Conservation (phyloP, 805 yeast genomes). For the Pachysolen tannophilus region DNA sequence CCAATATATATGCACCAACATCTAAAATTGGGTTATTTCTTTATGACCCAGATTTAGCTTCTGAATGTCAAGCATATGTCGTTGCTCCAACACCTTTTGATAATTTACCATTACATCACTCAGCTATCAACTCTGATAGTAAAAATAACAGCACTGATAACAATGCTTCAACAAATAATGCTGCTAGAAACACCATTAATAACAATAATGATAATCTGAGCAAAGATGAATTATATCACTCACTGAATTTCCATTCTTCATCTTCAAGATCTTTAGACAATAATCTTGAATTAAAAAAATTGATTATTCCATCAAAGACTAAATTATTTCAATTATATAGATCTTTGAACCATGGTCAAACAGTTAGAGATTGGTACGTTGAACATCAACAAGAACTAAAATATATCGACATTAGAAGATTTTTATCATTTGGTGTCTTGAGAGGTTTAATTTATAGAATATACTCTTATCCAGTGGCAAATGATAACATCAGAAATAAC, state of each 20-base stretch:
- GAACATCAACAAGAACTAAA: constrained; percentile 51
- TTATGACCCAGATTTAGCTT: constrained; percentile 55
- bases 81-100: constrained; percentile 32
- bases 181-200: constrained; percentile 1
- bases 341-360: constrained; percentile 69
- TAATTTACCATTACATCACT: constrained; percentile 24
- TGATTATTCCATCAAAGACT: constrained; percentile 50
- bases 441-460: constrained; percentile 79
- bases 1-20: constrained; percentile 84
- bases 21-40: constrained; percentile 65
- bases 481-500: neutral
- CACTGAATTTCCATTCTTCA: constrained; percentile 4
- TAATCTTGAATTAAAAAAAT: constrained; percentile 8
- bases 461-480: constrained; percentile 60
- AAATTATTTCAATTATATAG: constrained; percentile 66
- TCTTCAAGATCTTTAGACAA: neutral
- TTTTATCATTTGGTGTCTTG: constrained; percentile 79
- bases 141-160: constrained; percentile 6
- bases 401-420: constrained; percentile 74
- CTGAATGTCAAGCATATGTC: constrained; percentile 82
- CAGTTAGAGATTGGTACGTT: constrained; percentile 74
- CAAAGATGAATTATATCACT: constrained; percentile 6
- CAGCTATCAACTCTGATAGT: constrained; percentile 16
- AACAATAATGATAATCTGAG: constrained; percentile 4
- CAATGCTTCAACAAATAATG: constrained; percentile 5